Conservation (phyloP, 1,139 yeast genomes). For the Geotrichum phurueaensis region DNA sequence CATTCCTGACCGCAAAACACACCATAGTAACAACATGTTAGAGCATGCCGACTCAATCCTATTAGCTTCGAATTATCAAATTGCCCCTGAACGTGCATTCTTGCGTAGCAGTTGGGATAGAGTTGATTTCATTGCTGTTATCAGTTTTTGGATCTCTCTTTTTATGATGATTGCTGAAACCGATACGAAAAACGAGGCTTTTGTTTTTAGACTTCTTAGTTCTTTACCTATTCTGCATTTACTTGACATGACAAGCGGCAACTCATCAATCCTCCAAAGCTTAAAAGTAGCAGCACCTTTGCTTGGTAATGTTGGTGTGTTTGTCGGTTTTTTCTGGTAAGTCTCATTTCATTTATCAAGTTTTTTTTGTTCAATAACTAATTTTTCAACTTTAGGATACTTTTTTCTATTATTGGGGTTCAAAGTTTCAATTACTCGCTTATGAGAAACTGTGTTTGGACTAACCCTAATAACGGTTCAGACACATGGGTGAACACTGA, state of each 20-base stretch:
- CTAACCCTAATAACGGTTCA: constrained; percentile 58
- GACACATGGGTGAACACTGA: constrained; percentile 51
- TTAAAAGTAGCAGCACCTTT: constrained; percentile 72
- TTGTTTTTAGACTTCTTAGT: constrained; percentile 67
- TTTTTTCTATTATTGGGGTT: constrained; percentile 82
- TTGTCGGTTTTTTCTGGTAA: constrained; percentile 72
- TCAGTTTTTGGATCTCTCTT: constrained; percentile 71
- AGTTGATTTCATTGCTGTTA: constrained; percentile 66
- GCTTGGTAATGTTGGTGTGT: constrained; percentile 68
- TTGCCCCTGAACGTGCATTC: constrained; percentile 45
- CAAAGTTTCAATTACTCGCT: constrained; percentile 83
- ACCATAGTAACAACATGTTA: not conserved
- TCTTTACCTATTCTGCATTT: constrained; percentile 68
- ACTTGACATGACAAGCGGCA: constrained; percentile 68
- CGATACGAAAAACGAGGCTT: constrained; percentile 50
- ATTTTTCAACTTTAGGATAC: constrained; percentile 31
- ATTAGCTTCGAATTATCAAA: not conserved
- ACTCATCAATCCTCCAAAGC: constrained; percentile 65
- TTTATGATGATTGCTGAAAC: constrained; percentile 46
- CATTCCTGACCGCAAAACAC: not conserved
- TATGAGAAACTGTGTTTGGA: constrained; percentile 83
- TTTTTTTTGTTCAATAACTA: not conserved
- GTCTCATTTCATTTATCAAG: not conserved
- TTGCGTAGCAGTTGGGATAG: constrained; percentile 81
- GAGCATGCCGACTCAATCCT: not conserved